A percentile compares a stretch with the other conserved stretches of the same genome.
Conservation (phyloP, 2,329 filamentous ascomycete species). For the Scleromitrula shiraiana region DNA sequence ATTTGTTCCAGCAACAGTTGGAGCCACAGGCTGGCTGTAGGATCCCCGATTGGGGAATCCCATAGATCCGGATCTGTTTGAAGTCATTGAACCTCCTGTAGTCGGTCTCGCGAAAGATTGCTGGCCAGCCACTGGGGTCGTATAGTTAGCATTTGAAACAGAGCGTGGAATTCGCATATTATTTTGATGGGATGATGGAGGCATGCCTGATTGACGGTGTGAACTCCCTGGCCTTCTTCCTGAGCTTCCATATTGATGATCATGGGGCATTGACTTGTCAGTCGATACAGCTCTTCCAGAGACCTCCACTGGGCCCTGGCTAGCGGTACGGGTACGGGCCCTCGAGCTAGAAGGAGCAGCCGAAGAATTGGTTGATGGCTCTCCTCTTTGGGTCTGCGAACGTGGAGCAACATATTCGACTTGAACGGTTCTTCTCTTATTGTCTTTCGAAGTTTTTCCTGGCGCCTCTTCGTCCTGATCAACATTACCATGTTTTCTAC, state of each 20-base stretch:
- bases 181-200: slow-evolving; percentile 37
- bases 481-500: slow-evolving; percentile 66
- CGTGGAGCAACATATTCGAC: slow-evolving; percentile 94
- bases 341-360: slow-evolving; percentile 32
- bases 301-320: slow-evolving; percentile 43
- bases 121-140: slow-evolving; percentile 36
- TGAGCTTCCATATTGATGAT: slow-evolving; percentile 46
- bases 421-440: slow-evolving; percentile 89
- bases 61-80: slow-evolving; percentile 41
- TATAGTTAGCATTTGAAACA: slow-evolving; percentile 46
- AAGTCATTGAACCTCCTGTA: slow-evolving; percentile 75
- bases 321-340: slow-evolving; percentile 47
- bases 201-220: slow-evolving; percentile 34
- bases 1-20: slow-evolving; percentile 80
- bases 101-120: slow-evolving; percentile 52
- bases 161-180: slow-evolving; percentile 44
- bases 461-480: slow-evolving; percentile 58
- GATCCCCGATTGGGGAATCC: slow-evolving; percentile 66
- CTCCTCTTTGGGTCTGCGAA: slow-evolving; percentile 69
- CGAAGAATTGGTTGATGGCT: slow-evolving; percentile 18
- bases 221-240: slow-evolving; percentile 25
- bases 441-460: slow-evolving; percentile 63
- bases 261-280: slow-evolving; percentile 54
- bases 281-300: slow-evolving; percentile 30
- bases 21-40: slow-evolving; percentile 83